Evolutionary conservation across 169 alveolate genomes (phyloP).

Genomic region (Eimeria acervulina): DNA sequence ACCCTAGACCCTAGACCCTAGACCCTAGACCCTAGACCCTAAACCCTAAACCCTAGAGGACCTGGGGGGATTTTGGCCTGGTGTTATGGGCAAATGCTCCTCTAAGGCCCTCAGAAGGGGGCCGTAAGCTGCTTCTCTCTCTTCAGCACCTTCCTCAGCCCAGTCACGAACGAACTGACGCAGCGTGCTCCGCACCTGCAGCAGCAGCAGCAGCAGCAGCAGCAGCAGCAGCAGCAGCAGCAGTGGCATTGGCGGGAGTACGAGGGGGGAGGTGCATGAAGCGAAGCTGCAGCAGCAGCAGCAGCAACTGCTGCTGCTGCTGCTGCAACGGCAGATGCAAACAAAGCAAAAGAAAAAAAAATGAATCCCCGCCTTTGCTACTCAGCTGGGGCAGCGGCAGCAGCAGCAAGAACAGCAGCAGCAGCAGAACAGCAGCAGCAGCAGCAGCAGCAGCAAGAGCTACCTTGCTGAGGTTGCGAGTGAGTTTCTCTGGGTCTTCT

Average conservation of each 20-base stretch:
- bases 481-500: slow-evolving; percentile 54
- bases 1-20: neutral
- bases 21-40: slow-evolving; percentile 28
- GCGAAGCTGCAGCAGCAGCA: neutral
- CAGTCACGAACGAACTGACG: slow-evolving; percentile 98
- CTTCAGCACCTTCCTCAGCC: slow-evolving; percentile 96
- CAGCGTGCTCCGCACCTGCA: slow-evolving; percentile 95
- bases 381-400: neutral
- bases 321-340: slow-evolving; percentile 17
- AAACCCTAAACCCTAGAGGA: neutral
- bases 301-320: neutral
- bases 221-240: slow-evolving; percentile 29
- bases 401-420: neutral
- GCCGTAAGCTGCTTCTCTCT: slow-evolving; percentile 96
- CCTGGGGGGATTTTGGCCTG: slow-evolving; percentile 26
- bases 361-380: neutral
- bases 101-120: slow-evolving; percentile 96
- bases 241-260: neutral
- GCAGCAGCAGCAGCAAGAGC: slow-evolving; percentile 1
- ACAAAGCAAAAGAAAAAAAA: neutral
- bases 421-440: slow-evolving; percentile 90
- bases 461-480: slow-evolving; percentile 66
- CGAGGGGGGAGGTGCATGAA: no score
- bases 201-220: slow-evolving; percentile 32
- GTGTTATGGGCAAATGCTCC: slow-evolving; percentile 88